phyloP scores from a whole-genome alignment of 2,329 filamentous ascomycete species.

The Aureobasidium zeae region DNA sequence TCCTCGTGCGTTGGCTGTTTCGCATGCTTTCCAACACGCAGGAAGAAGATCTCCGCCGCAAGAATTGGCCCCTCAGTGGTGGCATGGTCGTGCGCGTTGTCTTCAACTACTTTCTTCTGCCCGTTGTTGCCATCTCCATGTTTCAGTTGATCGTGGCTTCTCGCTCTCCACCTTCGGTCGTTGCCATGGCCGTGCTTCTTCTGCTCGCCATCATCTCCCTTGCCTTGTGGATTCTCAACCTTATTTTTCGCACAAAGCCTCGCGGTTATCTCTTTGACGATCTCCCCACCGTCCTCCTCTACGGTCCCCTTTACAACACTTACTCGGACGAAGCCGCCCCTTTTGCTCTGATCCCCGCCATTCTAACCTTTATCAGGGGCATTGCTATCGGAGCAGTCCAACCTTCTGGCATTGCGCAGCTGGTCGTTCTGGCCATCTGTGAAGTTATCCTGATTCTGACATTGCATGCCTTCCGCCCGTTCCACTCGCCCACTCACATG shows the following conservation, averaged over 20 bases:
- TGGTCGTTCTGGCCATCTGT: conserved; percentile 85
- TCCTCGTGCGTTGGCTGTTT: conserved; percentile 66
- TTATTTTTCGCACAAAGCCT: conserved; percentile 73
- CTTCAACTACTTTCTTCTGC: conserved; percentile 86
- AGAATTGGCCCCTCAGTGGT: conserved; percentile 73
- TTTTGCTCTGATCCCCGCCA: conserved; percentile 78
- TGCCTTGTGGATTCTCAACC: conserved; percentile 66
- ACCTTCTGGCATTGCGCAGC: conserved; percentile 82
- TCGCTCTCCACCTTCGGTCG: conserved; percentile 58
- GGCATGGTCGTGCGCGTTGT: conserved; percentile 62
- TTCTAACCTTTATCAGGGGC: conserved; percentile 76
- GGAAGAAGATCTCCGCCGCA: conserved; percentile 80
- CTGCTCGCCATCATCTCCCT: conserved; percentile 64
- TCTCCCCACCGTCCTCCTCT: conserved; percentile 76
- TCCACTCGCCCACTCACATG: conserved; percentile 88
- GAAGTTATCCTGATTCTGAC: conserved; percentile 86
- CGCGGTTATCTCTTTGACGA: conserved; percentile 89
- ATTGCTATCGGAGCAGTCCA: conserved; percentile 90
- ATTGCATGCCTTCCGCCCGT: conserved; percentile 81
- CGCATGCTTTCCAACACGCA: conserved; percentile 60
- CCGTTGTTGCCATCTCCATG: conserved; percentile 75
- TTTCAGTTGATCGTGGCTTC: conserved; percentile 78
- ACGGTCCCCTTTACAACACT: conserved; percentile 93
- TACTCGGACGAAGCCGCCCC: conserved; percentile 88
- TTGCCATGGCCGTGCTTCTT: conserved; percentile 66